Evolutionary conservation across 179 eudicot species (phyloP), one percentile per base, ranked within the genome.

Genomic region (Actinidia arguta): DNA sequence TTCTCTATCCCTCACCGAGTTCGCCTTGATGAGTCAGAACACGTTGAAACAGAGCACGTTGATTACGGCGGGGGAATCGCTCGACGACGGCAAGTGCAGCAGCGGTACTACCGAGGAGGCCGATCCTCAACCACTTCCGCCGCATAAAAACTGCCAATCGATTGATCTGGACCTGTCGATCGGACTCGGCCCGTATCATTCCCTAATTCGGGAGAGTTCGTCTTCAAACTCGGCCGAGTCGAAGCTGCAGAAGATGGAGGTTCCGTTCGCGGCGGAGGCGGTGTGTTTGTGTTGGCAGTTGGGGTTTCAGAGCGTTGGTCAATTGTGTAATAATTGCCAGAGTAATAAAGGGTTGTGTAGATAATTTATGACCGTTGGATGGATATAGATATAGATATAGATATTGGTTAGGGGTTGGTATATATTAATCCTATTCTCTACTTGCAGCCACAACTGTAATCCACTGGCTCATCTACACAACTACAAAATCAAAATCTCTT

Each of bases 61-160:
- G 39, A 46, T 72, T n/a, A 83, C 47, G 13, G 70, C 81, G 27
- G 84, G 84, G 22, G 85, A 91, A 27, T 89, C 93, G 4, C 50
- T 44, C 20, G 90, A 88, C 22, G 88, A 87, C 18, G 87, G 82
- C 18, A 87, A 87, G 18, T 89, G 92, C 86, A 82, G 52, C 83
- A 92, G 97, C 75, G 86, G 92, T 82, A 91, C 95, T 48, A 93
- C 94, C 0, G 90, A 86, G 20, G 94, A 93, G 85, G 81, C 70
- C 67, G 77, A 25, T 56, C 78, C 82, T 13, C 82, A 58, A 5
- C 47, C 14, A 5, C 10, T 16, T 0, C 75, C 77, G 44, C 42
- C 24, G 0, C n/a, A n/a, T 50, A 55, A 16, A 8, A 44, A 25
- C 36, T 55, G 44, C 67, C 80, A 55, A 6, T 83, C 61, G 5